Conservation (phyloP, 192 early-diverging fungal genomes). For the Umbelopsis vinacea region DNA sequence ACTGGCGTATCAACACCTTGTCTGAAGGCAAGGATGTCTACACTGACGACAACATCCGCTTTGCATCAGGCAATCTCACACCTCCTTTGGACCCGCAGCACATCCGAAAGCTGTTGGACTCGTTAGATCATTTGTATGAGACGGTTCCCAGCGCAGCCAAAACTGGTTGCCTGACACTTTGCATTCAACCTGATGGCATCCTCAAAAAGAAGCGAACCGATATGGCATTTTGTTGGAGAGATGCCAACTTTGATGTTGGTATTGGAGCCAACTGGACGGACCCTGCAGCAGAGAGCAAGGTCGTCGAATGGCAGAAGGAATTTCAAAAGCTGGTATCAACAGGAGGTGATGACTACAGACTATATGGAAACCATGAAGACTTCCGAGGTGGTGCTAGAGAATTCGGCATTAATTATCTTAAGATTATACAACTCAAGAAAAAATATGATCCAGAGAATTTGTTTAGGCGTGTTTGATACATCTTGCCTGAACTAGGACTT, state of each 20-base stretch:
- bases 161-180: slow-evolving; percentile 3
- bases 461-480: background rate
- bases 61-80: slow-evolving; percentile 25
- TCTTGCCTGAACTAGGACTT: background rate
- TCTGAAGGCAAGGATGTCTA: background rate
- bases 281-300: background rate
- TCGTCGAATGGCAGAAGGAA: slow-evolving; percentile 19
- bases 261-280: slow-evolving; percentile 28
- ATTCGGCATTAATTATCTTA: slow-evolving; percentile 29
- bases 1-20: slow-evolving; percentile 25
- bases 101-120: background rate
- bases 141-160: slow-evolving; percentile 9
- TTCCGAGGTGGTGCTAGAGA: slow-evolving; percentile 25
- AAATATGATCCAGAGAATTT: slow-evolving; percentile 29
- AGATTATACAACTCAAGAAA: slow-evolving; percentile 25
- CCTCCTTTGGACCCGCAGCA: slow-evolving; percentile 22
- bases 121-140: slow-evolving; percentile 9
- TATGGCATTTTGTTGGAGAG: slow-evolving; percentile 33
- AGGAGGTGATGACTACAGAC: slow-evolving; percentile 24
- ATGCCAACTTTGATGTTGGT: slow-evolving; percentile 30
- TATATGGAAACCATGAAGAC: slow-evolving; percentile 34
- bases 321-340: slow-evolving; percentile 18
- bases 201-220: slow-evolving; percentile 10
- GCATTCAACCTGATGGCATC: slow-evolving; percentile 31
- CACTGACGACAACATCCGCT: slow-evolving; percentile 11